phyloP scores from a whole-genome alignment of 139 green algal genomes.

The Chlorella vulgaris region DNA sequence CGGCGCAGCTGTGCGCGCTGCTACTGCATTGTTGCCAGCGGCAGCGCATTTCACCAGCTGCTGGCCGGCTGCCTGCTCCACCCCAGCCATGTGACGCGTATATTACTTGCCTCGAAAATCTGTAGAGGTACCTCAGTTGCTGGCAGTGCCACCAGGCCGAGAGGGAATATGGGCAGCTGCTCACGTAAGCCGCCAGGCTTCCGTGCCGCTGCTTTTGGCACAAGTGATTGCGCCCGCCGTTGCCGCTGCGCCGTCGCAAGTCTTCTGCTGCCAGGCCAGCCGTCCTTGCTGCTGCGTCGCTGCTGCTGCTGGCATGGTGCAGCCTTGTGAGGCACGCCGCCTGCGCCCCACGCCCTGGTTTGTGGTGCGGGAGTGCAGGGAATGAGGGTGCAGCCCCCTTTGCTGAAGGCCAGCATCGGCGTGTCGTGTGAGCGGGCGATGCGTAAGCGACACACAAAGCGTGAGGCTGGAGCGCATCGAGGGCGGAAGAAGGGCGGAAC shows the following conservation, averaged over 20 bases:
- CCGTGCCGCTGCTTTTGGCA: not conserved
- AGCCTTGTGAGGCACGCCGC: not conserved
- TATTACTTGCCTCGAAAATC: conserved; percentile 68
- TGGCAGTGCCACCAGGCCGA: conserved; percentile 59
- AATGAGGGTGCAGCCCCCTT: too few species aligned
- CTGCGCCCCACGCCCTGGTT: not conserved
- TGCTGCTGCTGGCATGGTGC: not conserved
- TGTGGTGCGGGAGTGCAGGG: too few species aligned
- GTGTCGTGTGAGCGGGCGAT: too few species aligned
- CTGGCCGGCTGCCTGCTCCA: too few species aligned
- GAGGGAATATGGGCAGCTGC: conserved; percentile 60
- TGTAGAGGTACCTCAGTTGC: conserved; percentile 48
- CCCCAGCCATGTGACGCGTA: conserved; percentile 5
- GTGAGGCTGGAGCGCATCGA: too few species aligned
- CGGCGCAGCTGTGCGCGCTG: too few species aligned
- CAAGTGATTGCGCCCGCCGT: not conserved
- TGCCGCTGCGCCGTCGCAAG: not conserved
- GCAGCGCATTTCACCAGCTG: too few species aligned
- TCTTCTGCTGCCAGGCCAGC: not conserved
- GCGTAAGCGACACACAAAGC: too few species aligned
- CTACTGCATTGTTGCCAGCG: too few species aligned
- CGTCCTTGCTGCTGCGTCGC: not conserved
- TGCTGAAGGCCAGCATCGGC: too few species aligned
- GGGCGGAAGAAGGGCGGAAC: too few species aligned
- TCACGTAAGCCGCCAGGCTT: conserved; percentile 1